Percentiles rank a stretch among this genome's conserved stretches.
These are phyloP conservation scores for Wickerhamiella bombiphila DNA, from an alignment of 805 yeast species.

Conservation along the genomic window DNA sequence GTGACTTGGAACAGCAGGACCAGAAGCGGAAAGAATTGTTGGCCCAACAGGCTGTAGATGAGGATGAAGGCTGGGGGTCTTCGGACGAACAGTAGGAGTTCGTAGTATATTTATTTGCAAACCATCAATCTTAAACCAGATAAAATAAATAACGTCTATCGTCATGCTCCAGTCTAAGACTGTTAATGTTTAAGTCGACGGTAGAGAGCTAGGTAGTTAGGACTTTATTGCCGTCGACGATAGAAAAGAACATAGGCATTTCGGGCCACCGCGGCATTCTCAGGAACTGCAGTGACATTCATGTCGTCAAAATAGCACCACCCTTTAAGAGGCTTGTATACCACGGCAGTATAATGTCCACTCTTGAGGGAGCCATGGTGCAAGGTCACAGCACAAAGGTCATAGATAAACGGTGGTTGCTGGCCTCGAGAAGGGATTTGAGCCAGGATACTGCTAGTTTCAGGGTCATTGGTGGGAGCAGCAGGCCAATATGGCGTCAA, in stretches of 20 bases:
- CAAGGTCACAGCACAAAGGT: conserved; percentile 65
- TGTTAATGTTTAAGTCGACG: too few species aligned
- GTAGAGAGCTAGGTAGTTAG: background rate
- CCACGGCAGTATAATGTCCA: conserved; percentile 82
- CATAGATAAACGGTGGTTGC: conserved; percentile 63
- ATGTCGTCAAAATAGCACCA: conserved; percentile 84
- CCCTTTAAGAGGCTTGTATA: conserved; percentile 43
- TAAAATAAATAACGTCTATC: too few species aligned
- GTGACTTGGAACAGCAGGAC: conserved; percentile 45
- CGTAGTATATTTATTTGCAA: background rate
- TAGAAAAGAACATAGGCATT: conserved; percentile 80
- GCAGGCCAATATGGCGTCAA: conserved; percentile 61
- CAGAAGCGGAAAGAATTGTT: conserved; percentile 49
- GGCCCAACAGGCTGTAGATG: conserved; percentile 27
- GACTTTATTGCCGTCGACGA: conserved; percentile 27
- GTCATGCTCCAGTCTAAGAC: too few species aligned
- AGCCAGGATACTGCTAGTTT: conserved; percentile 32
- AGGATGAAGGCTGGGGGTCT: conserved; percentile 33
- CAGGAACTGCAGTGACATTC: conserved; percentile 36
- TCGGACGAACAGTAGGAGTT: conserved; percentile 10
- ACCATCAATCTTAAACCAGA: background rate
- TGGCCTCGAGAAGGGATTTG: conserved; percentile 57
- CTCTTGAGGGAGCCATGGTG: conserved; percentile 72
- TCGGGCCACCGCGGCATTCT: conserved; percentile 41
- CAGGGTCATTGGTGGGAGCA: conserved; percentile 15